Evolutionary conservation across 768 basidiomycete species (phyloP).

Genomic region (Suillus placidus): DNA sequence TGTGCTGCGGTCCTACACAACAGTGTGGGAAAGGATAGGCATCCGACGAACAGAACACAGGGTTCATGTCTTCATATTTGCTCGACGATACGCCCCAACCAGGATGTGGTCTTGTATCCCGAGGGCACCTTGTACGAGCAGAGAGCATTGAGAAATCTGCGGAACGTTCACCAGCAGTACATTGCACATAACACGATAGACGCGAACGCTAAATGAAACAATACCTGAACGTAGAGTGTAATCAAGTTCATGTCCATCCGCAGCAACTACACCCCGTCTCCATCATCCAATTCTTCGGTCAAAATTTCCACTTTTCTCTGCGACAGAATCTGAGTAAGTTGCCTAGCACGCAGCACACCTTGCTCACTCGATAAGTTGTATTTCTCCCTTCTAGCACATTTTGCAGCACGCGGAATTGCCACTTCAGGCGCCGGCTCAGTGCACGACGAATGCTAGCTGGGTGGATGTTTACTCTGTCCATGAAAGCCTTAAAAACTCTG

Average conservation of each 20-base stretch:
- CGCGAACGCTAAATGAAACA: conserved; percentile 9
- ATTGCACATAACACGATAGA: conserved; percentile 8
- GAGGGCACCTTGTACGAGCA: conserved; percentile 82
- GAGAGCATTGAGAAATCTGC: conserved; percentile 8
- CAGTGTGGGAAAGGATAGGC: too few relatives aligned
- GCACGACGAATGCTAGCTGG: conserved; percentile 49
- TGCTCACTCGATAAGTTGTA: conserved; percentile 64
- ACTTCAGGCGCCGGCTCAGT: conserved; percentile 60
- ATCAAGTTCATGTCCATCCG: not conserved
- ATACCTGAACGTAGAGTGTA: conserved; percentile 6
- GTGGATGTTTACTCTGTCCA: conserved; percentile 41
- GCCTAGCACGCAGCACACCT: not conserved
- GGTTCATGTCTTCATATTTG: conserved; percentile 46
- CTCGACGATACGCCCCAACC: conserved; percentile 77
- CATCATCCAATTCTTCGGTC: conserved; percentile 63
- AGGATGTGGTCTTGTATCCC: conserved; percentile 61
- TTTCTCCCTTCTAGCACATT: conserved; percentile 67
- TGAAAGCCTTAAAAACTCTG: conserved; percentile 75
- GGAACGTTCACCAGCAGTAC: conserved; percentile 8
- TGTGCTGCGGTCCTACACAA: not conserved
- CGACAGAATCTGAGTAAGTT: conserved; percentile 14
- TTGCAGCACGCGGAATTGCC: conserved; percentile 68
- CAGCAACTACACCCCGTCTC: conserved; percentile 47
- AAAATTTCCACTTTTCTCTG: conserved; percentile 70
- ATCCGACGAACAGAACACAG: conserved; percentile 4